Base-by-base conservation (phyloP, 129 eudicot genomes). In the Silybum marianum region DNA sequence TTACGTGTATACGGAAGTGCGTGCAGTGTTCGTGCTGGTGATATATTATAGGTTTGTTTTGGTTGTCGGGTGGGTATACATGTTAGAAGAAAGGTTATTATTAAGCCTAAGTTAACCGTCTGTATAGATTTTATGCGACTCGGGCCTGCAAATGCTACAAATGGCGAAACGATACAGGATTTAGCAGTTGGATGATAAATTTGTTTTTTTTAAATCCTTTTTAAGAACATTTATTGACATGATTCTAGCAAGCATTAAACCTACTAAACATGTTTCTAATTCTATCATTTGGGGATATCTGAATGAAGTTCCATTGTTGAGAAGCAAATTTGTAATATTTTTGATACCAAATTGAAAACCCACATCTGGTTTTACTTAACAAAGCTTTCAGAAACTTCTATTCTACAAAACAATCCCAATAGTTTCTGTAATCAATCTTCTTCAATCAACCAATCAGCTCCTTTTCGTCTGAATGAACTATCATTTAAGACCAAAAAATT, bases 21-120 rank as follows among this genome's bases (percentile, higher is more conserved):
- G 70, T 76, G 24, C 62, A 19, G 66, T 88, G 88, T 83, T 86
- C 91, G 26, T 90, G 98, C 83, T 87, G 89, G 84, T 88, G 90
- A 83, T 78, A 72, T 72, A 78, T 72, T 72, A 78, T 72, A 83
- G 86, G 68, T 78, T 78, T 42, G 79, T 77, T 84, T 80, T 72
- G 19, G 74, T 44, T 39, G 73, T 11, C 74, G 81, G 69, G 89
- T 88, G 80, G 88, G 92, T 86, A 86, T 89, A 89, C 86, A 22
- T 62, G 85, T 67, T 81, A 72, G 72, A 30, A 1, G 77, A 80
- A 22, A 80, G 82, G 75, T 76, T 69, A 76, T 32, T 9, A 18
- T 63, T 76, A 76, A 24, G 32, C 67, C 44, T 82, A 82, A 82
- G 19, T 78, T 77, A 72, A 65, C 79, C 28, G 73, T 54, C 51